Evolutionary conservation across 208 protist species (phyloP), one percentile per base, ranked within the genome.

Genomic region (Trypanosoma scelopori): DNA sequence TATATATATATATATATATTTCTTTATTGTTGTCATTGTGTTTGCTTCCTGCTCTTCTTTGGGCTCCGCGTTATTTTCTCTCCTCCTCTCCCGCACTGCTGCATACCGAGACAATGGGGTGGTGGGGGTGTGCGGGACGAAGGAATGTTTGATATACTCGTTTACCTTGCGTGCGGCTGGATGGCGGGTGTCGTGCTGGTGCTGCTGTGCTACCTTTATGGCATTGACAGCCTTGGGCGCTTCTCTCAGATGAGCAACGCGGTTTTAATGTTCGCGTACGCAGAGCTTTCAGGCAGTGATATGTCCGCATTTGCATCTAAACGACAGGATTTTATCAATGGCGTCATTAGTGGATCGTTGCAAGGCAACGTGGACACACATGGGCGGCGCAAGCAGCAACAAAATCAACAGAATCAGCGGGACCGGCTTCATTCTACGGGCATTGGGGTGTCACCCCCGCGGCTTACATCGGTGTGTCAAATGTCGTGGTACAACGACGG

Each of bases 121-220:
- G 59, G 50, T 68, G 16, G 48, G 20, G 48, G 27, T 47, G n/a
- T 61, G 18, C 47, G 18, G 42, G 18, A 5, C 43, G 43, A 47
- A 4, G 4, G 43, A n/a, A 60, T 66, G 59, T 42, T 55, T n/a
- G 27, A 53, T 28, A 20, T 46, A 7, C 23, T 74, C 37, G 25
- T 46, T 22, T 45, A 52, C 65, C 81, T 93, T 55, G 5, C 85
- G 23, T 84, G 79, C 62, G 86, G 86, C 49, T 89, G 81, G 78
- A 47, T 82, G 11, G 23, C 55, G 35, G 87, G 83, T 39, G 74
- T 78, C 22, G 58, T 65, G 7, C 63, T 62, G 1, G 72, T 88
- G 0, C 51, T 77, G 12, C 16, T 92, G 0, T 77, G 73, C 47
- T 74, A 82, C 37, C 67, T 90, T 28, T 87, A 84, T 59, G 81